Evolutionary conservation across 2,329 filamentous ascomycete species (phyloP).

Genomic region (Immersiporthe knoxdaviesiana): DNA sequence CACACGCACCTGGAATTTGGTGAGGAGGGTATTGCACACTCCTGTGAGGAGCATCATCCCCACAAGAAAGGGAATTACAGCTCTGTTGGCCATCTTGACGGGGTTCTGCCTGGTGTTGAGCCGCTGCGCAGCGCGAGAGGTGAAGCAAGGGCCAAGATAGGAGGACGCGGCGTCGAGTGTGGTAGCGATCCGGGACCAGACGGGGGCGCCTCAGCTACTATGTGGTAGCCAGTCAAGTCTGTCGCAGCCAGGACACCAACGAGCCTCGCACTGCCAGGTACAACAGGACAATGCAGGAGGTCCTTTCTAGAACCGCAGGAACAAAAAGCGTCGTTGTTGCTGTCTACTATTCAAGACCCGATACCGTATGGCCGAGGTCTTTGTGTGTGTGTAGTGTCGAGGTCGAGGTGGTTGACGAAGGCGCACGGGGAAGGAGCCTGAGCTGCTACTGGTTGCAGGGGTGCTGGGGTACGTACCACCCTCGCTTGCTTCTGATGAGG

Average conservation of each 20-base stretch:
- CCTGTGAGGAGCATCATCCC: constrained; percentile 96
- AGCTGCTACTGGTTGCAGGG: neutral
- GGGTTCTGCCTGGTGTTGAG: constrained; percentile 4
- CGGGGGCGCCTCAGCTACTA: constrained; percentile 1
- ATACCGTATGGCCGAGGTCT: constrained; percentile 13
- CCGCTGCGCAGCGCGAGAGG: constrained; percentile 1
- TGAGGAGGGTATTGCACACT: constrained; percentile 94
- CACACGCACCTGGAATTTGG: constrained; percentile 82
- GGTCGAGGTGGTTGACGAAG: constrained; percentile 8
- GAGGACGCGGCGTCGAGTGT: constrained; percentile 14
- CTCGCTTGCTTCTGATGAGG: neutral
- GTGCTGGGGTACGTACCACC: neutral
- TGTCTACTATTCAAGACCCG: constrained; percentile 26
- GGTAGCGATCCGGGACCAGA: constrained; percentile 16
- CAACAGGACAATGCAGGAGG: neutral
- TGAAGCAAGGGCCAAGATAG: neutral
- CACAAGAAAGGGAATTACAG: constrained; percentile 81
- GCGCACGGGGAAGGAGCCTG: neutral
- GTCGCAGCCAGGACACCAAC: constrained; percentile 4
- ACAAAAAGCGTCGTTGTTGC: neutral
- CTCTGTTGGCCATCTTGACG: constrained; percentile 67
- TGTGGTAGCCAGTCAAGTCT: constrained; percentile 6
- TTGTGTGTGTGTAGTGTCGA: neutral
- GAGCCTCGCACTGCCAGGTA: neutral
- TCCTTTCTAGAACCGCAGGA: neutral